Evolutionary conservation across 2,329 filamentous ascomycete species (phyloP).

Genomic region (Colletotrichum noveboracense): DNA sequence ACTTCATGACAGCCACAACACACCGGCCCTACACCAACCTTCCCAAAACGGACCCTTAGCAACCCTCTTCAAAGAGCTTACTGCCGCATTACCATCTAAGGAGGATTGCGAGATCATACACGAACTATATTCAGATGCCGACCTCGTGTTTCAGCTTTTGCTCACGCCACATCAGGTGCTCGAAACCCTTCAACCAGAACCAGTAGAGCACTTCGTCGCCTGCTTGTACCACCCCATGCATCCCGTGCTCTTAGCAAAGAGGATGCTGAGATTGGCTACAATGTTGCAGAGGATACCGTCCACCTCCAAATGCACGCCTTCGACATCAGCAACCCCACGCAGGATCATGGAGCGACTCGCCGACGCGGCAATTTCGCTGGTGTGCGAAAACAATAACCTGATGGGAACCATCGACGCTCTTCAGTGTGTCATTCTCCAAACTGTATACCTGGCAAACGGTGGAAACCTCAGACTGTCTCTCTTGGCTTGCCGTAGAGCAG

Average conservation of each 20-base stretch:
- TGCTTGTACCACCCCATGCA: conserved; percentile 31
- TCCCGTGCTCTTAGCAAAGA: conserved; percentile 45
- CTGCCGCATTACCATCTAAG: conserved; percentile 24
- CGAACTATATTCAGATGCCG: conserved; percentile 3
- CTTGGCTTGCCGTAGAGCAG: conserved; percentile 47
- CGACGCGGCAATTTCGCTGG: conserved; percentile 33
- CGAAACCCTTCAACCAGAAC: background rate
- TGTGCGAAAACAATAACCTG: conserved; percentile 52
- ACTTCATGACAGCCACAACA: background rate
- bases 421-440: conserved; percentile 53
- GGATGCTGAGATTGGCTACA: conserved; percentile 41
- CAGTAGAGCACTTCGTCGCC: conserved; percentile 12
- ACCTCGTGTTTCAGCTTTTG: conserved; percentile 28
- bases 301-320: conserved; percentile 35
- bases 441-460: conserved; percentile 48
- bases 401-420: conserved; percentile 49
- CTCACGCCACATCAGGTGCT: conserved; percentile 24
- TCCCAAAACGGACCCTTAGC: background rate
- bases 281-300: conserved; percentile 37
- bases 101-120: conserved; percentile 22
- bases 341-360: conserved; percentile 30
- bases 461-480: conserved; percentile 52
- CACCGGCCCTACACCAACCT: conserved; percentile 2
- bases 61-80: conserved; percentile 17
- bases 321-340: conserved; percentile 13